Evolutionary conservation across 805 yeast species (phyloP).

Genomic region (Candida tibetensis): DNA sequence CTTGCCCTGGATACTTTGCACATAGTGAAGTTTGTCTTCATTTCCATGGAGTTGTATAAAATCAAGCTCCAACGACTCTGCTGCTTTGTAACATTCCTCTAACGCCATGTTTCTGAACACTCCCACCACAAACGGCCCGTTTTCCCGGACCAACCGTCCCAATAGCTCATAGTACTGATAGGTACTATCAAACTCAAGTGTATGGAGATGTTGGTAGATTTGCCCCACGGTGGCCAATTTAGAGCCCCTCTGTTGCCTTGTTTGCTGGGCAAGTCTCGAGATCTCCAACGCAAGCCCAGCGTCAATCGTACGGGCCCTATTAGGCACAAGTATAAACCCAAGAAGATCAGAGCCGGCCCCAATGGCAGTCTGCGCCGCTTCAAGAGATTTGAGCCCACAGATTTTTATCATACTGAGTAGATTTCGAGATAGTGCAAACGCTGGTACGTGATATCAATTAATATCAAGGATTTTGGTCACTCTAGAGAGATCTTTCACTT

Average conservation of each 20-base stretch:
- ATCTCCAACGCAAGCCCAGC: conserved; percentile 27
- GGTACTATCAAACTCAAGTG: conserved; percentile 10
- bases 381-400: conserved; percentile 72
- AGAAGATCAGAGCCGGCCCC: conserved; percentile 69
- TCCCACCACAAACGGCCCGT: conserved; percentile 78
- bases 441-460: too few relatives aligned
- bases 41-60: conserved; percentile 85
- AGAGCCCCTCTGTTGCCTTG: conserved; percentile 15
- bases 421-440: too few relatives aligned
- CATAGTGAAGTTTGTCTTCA: conserved; percentile 49
- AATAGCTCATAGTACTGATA: conserved; percentile 32
- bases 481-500: too few relatives aligned
- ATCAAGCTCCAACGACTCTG: conserved; percentile 54
- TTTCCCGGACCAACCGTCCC: conserved; percentile 24
- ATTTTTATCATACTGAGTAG: conserved; percentile 65
- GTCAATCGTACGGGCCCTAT: conserved; percentile 65
- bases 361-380: conserved; percentile 71
- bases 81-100: conserved; percentile 52
- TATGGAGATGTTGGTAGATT: conserved; percentile 12
- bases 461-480: too few relatives aligned
- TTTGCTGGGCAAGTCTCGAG: conserved; percentile 24
- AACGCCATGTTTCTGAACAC: conserved; percentile 83
- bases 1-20: conserved; percentile 30
- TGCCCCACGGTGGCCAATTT: conserved; percentile 20
- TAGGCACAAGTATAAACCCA: conserved; percentile 88